Conservation (phyloP, 2,329 filamentous ascomycete species). For the Ophiostoma australiae region DNA sequence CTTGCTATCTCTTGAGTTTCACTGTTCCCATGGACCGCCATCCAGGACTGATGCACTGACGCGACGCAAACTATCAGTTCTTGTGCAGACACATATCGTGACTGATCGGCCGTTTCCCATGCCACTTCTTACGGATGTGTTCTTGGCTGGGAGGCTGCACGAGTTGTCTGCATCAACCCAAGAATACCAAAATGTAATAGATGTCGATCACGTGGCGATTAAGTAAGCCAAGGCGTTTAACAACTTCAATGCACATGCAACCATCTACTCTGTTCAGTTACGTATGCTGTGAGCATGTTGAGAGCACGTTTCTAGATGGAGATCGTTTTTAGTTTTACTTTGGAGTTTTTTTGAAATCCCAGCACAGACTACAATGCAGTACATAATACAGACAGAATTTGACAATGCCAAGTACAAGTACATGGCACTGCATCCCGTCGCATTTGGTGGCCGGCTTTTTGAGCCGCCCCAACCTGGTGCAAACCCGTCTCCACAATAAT, state of each 20-base stretch:
- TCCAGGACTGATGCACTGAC: not conserved
- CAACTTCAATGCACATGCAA: not conserved
- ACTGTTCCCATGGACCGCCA: not conserved
- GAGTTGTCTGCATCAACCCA: not conserved
- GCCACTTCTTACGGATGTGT: not conserved
- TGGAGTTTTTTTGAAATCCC: not conserved
- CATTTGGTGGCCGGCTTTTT: not conserved
- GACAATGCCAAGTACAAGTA: not conserved
- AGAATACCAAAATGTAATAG: not conserved
- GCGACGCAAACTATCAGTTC: not conserved
- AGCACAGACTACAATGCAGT: not conserved
- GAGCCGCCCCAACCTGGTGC: not conserved
- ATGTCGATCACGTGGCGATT: not conserved
- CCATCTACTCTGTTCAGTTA: not conserved
- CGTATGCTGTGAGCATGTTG: not conserved
- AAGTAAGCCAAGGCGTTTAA: not conserved
- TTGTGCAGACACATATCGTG: not conserved
- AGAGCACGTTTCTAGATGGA: conserved; percentile 1
- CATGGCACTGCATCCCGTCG: not conserved
- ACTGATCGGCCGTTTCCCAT: not conserved
- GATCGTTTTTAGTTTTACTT: too few relatives aligned
- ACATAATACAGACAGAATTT: not conserved
- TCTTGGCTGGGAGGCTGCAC: not conserved
- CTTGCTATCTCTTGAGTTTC: not conserved
- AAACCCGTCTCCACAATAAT: too few relatives aligned